Base-by-base conservation (phyloP, 2,329 filamentous ascomycete genomes). In the Aspergillus clavatus region DNA sequence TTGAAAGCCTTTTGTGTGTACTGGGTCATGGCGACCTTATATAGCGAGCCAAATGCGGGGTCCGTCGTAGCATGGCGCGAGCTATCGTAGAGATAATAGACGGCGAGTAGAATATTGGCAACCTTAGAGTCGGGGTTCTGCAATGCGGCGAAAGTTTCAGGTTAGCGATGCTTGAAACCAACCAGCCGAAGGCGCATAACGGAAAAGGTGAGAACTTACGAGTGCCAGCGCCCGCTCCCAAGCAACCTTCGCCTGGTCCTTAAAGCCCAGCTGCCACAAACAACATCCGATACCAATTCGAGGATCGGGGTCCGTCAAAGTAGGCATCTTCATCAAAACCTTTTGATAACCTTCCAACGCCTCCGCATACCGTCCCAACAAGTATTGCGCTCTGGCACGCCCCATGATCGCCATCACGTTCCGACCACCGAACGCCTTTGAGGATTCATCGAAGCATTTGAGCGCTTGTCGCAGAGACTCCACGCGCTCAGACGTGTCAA, bases 231-330 rank as follows among this genome's bases (percentile, higher is more conserved):
- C 83, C 52, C 93, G 79, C 62, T 95, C 86, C 93, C 93, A 98
- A 10, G 93, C 91, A 38, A 77, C 74, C 62, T 87, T 91, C 6
- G 94, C 93, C 59, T 95, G 89, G 26, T 95, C 88, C 67, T 94
- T 96, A 74, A 88, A 89, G 8, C 90, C 90, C 22, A 98, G 77
- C 67, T 95, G 88, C 93, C 94, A 98, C 66, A 96, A 85, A 73
- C 93, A 98, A 68, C 89, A 93, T 37, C 93, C 93, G 60, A 98
- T 91, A 44, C 93, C 93, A 56, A 98, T 91, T 57, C 94, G 82
- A 55, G 93, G 94, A 67, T 98, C 93, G 0, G 93, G 93, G 60
- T 98, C 93, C 33, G 86, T 81, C 60, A 97, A 77, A 55, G 88
- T 83, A 2, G 93, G 93, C 74, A 90, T 89, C 67, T 86, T 89